These are phyloP conservation scores for Verticillium nubilum DNA, from an alignment of 2,329 filamentous ascomycete genomes.

Conservation along the genomic window DNA sequence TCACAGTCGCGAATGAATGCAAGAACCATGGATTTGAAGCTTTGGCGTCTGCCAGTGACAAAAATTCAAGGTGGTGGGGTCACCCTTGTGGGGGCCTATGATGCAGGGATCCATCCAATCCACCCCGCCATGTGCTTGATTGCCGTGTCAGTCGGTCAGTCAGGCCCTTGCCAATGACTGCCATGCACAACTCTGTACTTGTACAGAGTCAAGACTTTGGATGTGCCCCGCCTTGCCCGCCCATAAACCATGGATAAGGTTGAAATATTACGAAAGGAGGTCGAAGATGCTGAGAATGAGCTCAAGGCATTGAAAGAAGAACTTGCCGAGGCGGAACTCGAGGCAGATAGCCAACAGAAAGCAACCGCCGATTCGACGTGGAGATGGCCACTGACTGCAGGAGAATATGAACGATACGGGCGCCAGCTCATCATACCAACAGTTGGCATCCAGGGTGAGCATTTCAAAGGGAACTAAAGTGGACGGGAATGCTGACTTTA, in stretches of 20 bases:
- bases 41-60: neutral
- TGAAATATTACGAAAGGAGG: constrained; percentile 36
- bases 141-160: neutral
- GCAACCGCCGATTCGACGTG: constrained; percentile 15
- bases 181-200: too few relatives aligned
- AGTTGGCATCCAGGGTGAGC: constrained; percentile 66
- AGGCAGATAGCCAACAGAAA: neutral
- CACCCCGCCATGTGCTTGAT: neutral
- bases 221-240: neutral
- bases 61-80: constrained; percentile 4
- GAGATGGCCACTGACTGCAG: constrained; percentile 63
- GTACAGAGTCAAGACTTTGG: neutral
- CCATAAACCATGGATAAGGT: constrained; percentile 29
- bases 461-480: neutral
- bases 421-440: constrained; percentile 85
- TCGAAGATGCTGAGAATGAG: constrained; percentile 33
- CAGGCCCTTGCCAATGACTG: too few relatives aligned
- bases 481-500: neutral
- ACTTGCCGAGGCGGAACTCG: neutral
- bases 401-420: constrained; percentile 83
- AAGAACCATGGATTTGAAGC: neutral
- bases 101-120: neutral
- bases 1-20: neutral
- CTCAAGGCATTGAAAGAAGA: constrained; percentile 1
- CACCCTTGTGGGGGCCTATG: neutral